Evolutionary conservation across 1,284 basidiomycete genomes (phyloP).

Genomic region (Phellinidium pouzarii): DNA sequence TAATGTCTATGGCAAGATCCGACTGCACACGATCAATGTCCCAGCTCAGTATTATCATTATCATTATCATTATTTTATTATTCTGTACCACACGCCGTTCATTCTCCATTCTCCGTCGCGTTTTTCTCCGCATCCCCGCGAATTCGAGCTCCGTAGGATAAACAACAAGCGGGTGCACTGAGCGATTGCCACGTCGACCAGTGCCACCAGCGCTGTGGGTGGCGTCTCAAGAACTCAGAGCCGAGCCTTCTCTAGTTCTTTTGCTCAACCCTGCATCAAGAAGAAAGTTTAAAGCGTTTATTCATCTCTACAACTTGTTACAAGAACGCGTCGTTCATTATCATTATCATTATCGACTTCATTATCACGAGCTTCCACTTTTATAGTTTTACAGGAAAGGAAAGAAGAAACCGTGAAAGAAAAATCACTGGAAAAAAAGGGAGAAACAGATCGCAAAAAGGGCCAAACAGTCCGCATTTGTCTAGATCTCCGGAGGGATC

Average conservation of each 20-base stretch:
- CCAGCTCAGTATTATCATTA: neutral
- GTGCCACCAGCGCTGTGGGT: neutral
- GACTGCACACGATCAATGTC: neutral
- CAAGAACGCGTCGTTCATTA: too few relatives aligned
- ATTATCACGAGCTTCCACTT: too few relatives aligned
- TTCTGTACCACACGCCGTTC: neutral
- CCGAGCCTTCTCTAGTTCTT: neutral
- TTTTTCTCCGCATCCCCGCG: too few relatives aligned
- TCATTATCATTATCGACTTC: too few relatives aligned
- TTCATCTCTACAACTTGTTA: too few relatives aligned
- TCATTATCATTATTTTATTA: neutral
- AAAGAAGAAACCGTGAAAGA: too few relatives aligned
- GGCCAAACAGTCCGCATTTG: neutral
- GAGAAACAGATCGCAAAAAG: too few relatives aligned
- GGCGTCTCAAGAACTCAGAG: neutral
- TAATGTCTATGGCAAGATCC: neutral
- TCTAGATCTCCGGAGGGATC: slow-evolving; percentile 5
- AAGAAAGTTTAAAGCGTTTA: too few relatives aligned
- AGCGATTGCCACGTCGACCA: neutral
- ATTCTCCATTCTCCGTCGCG: too few relatives aligned
- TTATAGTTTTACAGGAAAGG: too few relatives aligned
- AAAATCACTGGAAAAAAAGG: too few relatives aligned
- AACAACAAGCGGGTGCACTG: neutral
- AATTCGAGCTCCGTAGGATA: neutral
- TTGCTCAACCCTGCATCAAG: neutral